A percentile compares a stretch with the other conserved stretches of the same genome.
Evolutionary conservation across 75 land plant genomes (phyloP).

Genomic region (Azolla pinnata): DNA sequence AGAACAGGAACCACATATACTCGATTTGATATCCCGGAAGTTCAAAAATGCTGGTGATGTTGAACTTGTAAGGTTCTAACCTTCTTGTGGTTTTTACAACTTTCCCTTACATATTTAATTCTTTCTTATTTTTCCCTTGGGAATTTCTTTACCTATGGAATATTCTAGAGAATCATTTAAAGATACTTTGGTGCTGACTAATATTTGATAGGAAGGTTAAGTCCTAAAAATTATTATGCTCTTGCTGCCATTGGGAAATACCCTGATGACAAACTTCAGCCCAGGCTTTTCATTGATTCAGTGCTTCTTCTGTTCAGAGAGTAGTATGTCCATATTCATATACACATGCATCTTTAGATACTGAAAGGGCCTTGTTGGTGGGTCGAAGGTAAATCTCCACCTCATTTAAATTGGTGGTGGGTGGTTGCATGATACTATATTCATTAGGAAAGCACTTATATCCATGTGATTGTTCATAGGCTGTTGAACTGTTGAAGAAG

Average conservation of each 20-base stretch:
- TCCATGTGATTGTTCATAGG: conserved; percentile 28
- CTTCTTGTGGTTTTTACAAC: neutral
- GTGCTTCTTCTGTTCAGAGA: too few relatives aligned
- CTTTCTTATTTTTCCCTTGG: neutral
- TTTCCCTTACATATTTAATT: neutral
- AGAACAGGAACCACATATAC: conserved; percentile 75
- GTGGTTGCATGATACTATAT: too few relatives aligned
- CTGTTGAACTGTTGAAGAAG: conserved; percentile 60
- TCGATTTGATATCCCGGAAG: conserved; percentile 40
- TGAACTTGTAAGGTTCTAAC: conserved; percentile 42
- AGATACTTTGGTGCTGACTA: too few relatives aligned
- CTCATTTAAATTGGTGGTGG: neutral
- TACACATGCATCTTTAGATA: neutral
- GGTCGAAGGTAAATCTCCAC: neutral
- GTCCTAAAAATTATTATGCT: neutral
- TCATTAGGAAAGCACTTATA: too few relatives aligned
- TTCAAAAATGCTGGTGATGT: conserved; percentile 64
- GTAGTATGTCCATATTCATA: neutral
- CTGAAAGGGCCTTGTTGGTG: neutral
- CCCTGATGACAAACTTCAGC: neutral
- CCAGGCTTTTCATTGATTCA: too few relatives aligned
- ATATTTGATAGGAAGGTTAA: neutral
- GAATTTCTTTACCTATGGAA: neutral
- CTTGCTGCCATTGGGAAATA: neutral
- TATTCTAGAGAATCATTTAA: too few relatives aligned